Conservation (phyloP, 352 stramenopile genomes). For the Globisporangium mamillatum region DNA sequence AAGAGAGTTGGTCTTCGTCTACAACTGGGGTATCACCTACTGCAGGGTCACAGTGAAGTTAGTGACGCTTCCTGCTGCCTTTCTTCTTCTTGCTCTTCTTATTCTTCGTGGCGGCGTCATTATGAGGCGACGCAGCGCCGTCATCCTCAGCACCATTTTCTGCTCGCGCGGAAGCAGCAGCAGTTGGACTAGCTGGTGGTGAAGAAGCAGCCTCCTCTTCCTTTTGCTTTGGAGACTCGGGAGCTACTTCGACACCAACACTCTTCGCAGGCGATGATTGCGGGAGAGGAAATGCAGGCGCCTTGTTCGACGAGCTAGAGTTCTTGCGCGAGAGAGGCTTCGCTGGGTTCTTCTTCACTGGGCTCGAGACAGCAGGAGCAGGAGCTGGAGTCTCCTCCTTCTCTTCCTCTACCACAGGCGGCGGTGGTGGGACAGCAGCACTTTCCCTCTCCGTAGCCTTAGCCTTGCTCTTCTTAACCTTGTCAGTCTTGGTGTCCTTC, state of each 20-base stretch:
- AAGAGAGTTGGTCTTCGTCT: neutral
- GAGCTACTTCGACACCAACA: constrained; percentile 22
- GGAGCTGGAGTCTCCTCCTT: constrained; percentile 7
- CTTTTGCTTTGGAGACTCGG: constrained; percentile 26
- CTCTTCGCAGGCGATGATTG: constrained; percentile 11
- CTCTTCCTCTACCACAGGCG: constrained; percentile 1
- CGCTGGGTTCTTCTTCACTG: constrained; percentile 17
- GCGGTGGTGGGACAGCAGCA: neutral
- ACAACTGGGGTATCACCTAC: neutral
- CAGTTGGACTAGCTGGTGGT: constrained; percentile 8
- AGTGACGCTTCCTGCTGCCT: constrained; percentile 55
- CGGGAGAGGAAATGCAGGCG: neutral
- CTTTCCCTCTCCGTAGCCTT: neutral
- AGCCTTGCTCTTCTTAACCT: neutral
- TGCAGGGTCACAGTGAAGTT: neutral
- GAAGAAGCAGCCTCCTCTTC: constrained; percentile 15
- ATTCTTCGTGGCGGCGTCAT: constrained; percentile 27
- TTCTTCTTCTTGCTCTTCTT: constrained; percentile 63
- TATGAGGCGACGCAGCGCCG: constrained; percentile 16
- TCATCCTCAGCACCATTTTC: constrained; percentile 26
- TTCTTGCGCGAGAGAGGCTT: constrained; percentile 24
- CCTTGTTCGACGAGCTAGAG: constrained; percentile 21
- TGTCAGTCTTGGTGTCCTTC: constrained; percentile 9
- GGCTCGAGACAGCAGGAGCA: neutral
- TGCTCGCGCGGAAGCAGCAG: neutral